Percentiles rank a stretch among this genome's conserved stretches.
Conservation (phyloP, 768 basidiomycete genomes). For the Boletus pseudopeckii region DNA sequence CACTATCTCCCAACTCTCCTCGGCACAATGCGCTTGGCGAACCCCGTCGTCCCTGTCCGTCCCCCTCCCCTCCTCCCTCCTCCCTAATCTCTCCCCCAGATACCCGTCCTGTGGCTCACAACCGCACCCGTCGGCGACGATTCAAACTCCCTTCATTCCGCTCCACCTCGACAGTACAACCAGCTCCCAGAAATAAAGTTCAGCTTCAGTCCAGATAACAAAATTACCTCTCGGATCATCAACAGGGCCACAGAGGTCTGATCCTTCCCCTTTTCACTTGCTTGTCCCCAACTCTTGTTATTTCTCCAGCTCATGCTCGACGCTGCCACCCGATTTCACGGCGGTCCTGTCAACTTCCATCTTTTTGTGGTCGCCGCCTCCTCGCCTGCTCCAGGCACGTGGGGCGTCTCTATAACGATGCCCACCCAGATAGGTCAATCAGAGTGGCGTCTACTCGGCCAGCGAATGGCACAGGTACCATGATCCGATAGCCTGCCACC, state of each 20-base stretch:
- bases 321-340: slow-evolving; percentile 29
- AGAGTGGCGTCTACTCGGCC: slow-evolving; percentile 41
- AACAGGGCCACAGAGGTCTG: slow-evolving; percentile 45
- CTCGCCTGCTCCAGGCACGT: slow-evolving; percentile 35
- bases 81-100: slow-evolving; percentile 11
- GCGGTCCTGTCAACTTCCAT: slow-evolving; percentile 40
- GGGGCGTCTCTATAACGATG: slow-evolving; percentile 24
- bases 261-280: neutral
- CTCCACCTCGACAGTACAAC: slow-evolving; percentile 41
- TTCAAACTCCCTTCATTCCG: slow-evolving; percentile 12
- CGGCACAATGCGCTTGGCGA: slow-evolving; percentile 37
- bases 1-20: slow-evolving; percentile 44
- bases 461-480: slow-evolving; percentile 45
- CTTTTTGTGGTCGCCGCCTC: slow-evolving; percentile 55
- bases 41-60: slow-evolving; percentile 42
- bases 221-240: slow-evolving; percentile 43
- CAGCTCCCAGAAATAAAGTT: slow-evolving; percentile 43
- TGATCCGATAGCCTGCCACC: slow-evolving; percentile 2
- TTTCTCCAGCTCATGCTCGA: slow-evolving; percentile 26
- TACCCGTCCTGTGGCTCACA: slow-evolving; percentile 44
- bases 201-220: slow-evolving; percentile 40
- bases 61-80: neutral
- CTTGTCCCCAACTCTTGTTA: neutral
- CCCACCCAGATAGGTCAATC: slow-evolving; percentile 32
- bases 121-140: slow-evolving; percentile 40